Percentiles rank a stretch among this genome's conserved stretches.
Evolutionary conservation across 2,329 filamentous ascomycete genomes (phyloP).

Genomic region (Albifimbria verrucaria): DNA sequence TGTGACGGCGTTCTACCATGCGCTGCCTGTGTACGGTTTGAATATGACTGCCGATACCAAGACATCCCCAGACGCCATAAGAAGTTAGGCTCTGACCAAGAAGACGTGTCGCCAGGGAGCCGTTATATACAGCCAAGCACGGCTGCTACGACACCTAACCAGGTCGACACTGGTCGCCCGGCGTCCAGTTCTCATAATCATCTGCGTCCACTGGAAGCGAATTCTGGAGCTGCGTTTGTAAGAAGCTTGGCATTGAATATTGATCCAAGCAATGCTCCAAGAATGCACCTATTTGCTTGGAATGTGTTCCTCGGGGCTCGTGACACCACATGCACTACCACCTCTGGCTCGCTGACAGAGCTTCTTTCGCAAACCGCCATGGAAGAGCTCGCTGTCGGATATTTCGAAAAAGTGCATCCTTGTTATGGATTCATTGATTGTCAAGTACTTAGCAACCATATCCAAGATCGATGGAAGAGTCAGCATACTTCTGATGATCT

Average conservation of each 20-base stretch:
- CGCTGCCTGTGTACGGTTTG: slow-evolving; percentile 49
- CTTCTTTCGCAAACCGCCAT: slow-evolving; percentile 46
- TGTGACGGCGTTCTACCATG: slow-evolving; percentile 53
- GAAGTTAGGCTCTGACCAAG: neutral
- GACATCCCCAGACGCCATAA: slow-evolving; percentile 16
- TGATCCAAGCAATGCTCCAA: slow-evolving; percentile 49
- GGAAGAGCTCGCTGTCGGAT: slow-evolving; percentile 39
- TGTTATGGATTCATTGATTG: slow-evolving; percentile 48
- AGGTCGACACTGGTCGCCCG: slow-evolving; percentile 9
- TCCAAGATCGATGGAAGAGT: slow-evolving; percentile 30
- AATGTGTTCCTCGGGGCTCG: slow-evolving; percentile 36
- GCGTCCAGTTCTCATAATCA: slow-evolving; percentile 17
- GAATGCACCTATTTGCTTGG: slow-evolving; percentile 55
- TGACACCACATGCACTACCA: slow-evolving; percentile 13
- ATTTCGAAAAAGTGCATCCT: slow-evolving; percentile 50
- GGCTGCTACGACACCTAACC: neutral
- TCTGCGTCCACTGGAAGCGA: slow-evolving; percentile 48
- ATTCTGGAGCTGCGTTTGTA: slow-evolving; percentile 55
- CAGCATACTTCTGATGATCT: slow-evolving; percentile 20
- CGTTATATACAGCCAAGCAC: slow-evolving; percentile 3
- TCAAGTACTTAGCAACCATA: slow-evolving; percentile 23
- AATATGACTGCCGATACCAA: slow-evolving; percentile 50
- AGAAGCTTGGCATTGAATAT: slow-evolving; percentile 48
- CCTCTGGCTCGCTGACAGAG: slow-evolving; percentile 36
- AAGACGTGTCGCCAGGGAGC: neutral